Evolutionary conservation across 257 asterid species (phyloP).

Genomic region (Knoxia roxburghii): DNA sequence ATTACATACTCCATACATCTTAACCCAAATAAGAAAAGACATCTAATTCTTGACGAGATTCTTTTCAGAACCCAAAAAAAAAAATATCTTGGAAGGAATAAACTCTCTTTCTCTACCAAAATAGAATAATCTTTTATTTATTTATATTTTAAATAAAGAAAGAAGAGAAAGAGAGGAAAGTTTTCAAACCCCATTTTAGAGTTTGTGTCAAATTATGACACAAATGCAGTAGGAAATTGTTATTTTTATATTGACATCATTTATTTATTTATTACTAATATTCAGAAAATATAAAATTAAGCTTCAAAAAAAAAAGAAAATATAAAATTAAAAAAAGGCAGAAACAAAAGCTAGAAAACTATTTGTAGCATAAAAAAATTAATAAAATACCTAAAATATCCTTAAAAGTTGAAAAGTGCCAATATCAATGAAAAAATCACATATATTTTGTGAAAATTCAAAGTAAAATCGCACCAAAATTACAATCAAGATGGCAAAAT

Average conservation of each 20-base stretch:
- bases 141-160: neutral
- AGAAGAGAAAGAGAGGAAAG: conserved; percentile 8
- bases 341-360: too few relatives aligned
- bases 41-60: conserved; percentile 16
- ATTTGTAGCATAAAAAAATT: too few relatives aligned
- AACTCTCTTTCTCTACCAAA: conserved; percentile 16
- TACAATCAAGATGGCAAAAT: too few relatives aligned
- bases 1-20: conserved; percentile 22
- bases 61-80: conserved; percentile 1
- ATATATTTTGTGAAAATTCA: too few relatives aligned
- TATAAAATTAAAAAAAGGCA: too few relatives aligned
- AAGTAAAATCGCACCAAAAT: too few relatives aligned
- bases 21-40: neutral
- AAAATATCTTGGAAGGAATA: neutral
- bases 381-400: too few relatives aligned
- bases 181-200: conserved; percentile 21
- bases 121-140: neutral
- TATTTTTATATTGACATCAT: neutral
- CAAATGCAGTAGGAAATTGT: neutral
- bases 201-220: conserved; percentile 16
- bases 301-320: neutral
- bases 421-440: too few relatives aligned
- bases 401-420: too few relatives aligned
- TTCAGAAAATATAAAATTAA: too few relatives aligned
- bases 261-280: too few relatives aligned